Conservation (phyloP, 352 stramenopile genomes). For the Thalassiosira mediterranea region DNA sequence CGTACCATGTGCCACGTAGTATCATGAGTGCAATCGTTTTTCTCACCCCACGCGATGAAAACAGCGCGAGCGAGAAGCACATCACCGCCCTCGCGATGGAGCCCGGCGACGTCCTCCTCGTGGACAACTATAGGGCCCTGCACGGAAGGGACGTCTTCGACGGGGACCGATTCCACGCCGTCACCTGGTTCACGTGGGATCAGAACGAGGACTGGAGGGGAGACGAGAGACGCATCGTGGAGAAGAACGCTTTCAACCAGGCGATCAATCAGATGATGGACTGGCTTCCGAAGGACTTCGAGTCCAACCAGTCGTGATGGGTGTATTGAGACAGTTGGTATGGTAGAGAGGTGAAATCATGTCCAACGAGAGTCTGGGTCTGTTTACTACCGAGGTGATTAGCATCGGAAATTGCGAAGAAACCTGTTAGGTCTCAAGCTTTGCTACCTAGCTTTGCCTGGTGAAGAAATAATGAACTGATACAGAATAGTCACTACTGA, state of each 20-base stretch:
- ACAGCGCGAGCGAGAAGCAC: constrained; percentile 81
- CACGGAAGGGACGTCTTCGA: constrained; percentile 85
- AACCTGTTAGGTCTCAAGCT: too few relatives aligned
- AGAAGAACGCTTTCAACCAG: constrained; percentile 86
- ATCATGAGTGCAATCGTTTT: too few relatives aligned
- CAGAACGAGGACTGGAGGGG: constrained; percentile 78
- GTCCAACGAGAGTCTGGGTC: too few relatives aligned
- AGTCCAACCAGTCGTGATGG: constrained; percentile 73
- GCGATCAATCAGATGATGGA: constrained; percentile 85
- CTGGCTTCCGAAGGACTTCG: constrained; percentile 80
- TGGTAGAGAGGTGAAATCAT: too few relatives aligned
- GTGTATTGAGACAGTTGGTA: too few relatives aligned
- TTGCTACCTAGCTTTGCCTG: too few relatives aligned
- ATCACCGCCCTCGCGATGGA: constrained; percentile 84
- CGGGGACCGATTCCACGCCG: constrained; percentile 83
- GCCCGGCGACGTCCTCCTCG: constrained; percentile 84
- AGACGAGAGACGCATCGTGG: constrained; percentile 71
- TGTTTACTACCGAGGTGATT: too few relatives aligned
- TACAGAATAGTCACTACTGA: too few relatives aligned
- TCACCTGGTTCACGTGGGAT: constrained; percentile 85
- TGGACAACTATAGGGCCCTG: constrained; percentile 86
- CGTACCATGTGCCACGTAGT: too few relatives aligned
- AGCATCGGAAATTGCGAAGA: too few relatives aligned
- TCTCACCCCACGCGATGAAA: constrained; percentile 31
- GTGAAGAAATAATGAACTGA: too few relatives aligned